Conservation (phyloP, 352 stramenopile genomes). For the Globisporangium recalcitrans region DNA sequence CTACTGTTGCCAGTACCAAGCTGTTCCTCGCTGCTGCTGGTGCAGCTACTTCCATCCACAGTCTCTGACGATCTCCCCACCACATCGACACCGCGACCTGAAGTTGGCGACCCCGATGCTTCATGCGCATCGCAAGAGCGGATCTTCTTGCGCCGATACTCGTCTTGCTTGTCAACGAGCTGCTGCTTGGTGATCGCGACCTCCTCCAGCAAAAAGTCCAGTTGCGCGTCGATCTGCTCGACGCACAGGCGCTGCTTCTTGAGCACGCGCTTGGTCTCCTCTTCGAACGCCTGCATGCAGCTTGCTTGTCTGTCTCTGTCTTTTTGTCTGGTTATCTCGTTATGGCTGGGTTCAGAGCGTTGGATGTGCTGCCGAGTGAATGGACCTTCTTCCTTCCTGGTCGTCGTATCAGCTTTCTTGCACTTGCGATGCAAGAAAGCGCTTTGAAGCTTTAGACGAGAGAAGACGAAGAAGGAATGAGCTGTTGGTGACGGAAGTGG, state of each 20-base stretch:
- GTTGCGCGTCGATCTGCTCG: constrained; percentile 52
- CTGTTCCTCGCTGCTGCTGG: constrained; percentile 1
- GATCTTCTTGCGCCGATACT: constrained; percentile 61
- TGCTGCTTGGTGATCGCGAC: constrained; percentile 55
- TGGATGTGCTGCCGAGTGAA: background rate
- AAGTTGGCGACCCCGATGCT: background rate
- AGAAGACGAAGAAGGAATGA: background rate
- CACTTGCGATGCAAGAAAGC: background rate
- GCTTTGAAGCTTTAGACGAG: background rate
- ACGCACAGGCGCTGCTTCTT: constrained; percentile 68
- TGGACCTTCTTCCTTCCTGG: background rate
- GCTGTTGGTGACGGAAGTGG: background rate
- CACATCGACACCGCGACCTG: background rate
- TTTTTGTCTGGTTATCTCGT: no score
- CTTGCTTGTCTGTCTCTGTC: background rate
- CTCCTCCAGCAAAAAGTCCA: constrained; percentile 56
- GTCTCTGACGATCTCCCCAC: background rate
- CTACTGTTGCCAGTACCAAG: background rate
- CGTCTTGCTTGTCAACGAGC: constrained; percentile 49
- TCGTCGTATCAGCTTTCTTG: background rate
- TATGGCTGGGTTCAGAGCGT: constrained; percentile 3
- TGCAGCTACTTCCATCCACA: constrained; percentile 10
- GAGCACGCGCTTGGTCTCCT: constrained; percentile 56
- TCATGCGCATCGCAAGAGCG: constrained; percentile 8
- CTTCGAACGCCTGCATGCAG: constrained; percentile 52